Conservation (phyloP, 768 basidiomycete species). For the Nidularia sp. region DNA sequence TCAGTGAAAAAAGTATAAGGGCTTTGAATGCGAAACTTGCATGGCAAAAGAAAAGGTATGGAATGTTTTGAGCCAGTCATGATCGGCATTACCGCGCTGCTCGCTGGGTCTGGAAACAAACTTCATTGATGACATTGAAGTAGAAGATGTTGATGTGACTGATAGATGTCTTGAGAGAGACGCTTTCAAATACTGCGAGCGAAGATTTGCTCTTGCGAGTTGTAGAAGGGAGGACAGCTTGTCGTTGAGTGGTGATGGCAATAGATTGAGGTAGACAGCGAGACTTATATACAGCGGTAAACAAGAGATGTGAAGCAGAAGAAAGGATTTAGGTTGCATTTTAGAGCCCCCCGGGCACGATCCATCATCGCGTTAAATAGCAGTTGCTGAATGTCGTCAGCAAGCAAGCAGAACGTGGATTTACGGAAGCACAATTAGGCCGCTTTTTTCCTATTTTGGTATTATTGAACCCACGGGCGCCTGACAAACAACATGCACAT, state of each 20-base stretch:
- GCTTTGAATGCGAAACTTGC: conserved; percentile 32
- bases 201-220: conserved; percentile 28
- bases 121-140: conserved; percentile 24
- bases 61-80: conserved; percentile 86
- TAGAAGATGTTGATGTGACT: not conserved
- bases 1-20: conserved; percentile 10
- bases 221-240: conserved; percentile 35
- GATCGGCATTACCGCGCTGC: conserved; percentile 70
- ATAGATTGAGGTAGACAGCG: conserved; percentile 26
- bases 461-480: too few relatives aligned
- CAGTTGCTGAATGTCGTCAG: too few relatives aligned
- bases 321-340: conserved; percentile 29
- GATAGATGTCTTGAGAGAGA: conserved; percentile 3
- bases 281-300: conserved; percentile 38
- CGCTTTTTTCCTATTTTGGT: too few relatives aligned
- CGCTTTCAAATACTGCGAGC: conserved; percentile 17
- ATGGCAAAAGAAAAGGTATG: conserved; percentile 77
- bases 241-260: conserved; percentile 19
- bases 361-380: too few relatives aligned
- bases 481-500: too few relatives aligned
- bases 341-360: conserved; percentile 9
- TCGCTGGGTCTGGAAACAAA: conserved; percentile 54
- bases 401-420: too few relatives aligned
- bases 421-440: too few relatives aligned
- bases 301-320: conserved; percentile 31